phyloP scores from a whole-genome alignment of 768 basidiomycete species.

The Hygrophoropsis aurantiaca region DNA sequence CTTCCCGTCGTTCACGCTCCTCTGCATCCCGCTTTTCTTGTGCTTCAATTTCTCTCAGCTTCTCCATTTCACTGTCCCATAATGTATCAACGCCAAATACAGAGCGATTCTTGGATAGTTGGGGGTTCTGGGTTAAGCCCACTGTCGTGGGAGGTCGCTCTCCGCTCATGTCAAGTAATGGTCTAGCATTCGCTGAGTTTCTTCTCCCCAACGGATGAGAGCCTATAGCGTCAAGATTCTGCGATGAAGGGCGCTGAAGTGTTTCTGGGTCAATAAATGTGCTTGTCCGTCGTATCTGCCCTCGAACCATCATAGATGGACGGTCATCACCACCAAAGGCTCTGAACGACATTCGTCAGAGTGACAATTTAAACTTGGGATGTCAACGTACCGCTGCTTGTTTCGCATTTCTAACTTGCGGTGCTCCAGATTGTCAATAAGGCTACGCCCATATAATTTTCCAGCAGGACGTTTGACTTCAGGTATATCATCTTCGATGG shows the following conservation, averaged over 20 bases:
- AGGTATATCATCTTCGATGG: constrained; percentile 26
- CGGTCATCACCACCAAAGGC: constrained; percentile 87
- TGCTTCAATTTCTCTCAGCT: constrained; percentile 75
- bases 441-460: constrained; percentile 81
- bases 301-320: constrained; percentile 91
- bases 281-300: constrained; percentile 49
- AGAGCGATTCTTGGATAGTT: constrained; percentile 55
- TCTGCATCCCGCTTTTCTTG: constrained; percentile 60
- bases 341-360: constrained; percentile 36
- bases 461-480: constrained; percentile 60
- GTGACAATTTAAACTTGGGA: not conserved
- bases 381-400: constrained; percentile 68
- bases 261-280: constrained; percentile 75
- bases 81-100: constrained; percentile 93
- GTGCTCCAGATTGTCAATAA: constrained; percentile 87
- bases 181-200: constrained; percentile 54
- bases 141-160: constrained; percentile 30
- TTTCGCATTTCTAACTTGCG: constrained; percentile 81
- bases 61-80: constrained; percentile 87
- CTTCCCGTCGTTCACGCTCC: constrained; percentile 45
- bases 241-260: constrained; percentile 48
- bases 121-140: constrained; percentile 30
- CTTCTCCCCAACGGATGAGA: constrained; percentile 44
- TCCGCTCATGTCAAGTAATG: constrained; percentile 64
- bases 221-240: constrained; percentile 44